These are phyloP conservation scores for Ogataea henricii DNA, from an alignment of 805 yeast genomes.

Conservation along the genomic window DNA sequence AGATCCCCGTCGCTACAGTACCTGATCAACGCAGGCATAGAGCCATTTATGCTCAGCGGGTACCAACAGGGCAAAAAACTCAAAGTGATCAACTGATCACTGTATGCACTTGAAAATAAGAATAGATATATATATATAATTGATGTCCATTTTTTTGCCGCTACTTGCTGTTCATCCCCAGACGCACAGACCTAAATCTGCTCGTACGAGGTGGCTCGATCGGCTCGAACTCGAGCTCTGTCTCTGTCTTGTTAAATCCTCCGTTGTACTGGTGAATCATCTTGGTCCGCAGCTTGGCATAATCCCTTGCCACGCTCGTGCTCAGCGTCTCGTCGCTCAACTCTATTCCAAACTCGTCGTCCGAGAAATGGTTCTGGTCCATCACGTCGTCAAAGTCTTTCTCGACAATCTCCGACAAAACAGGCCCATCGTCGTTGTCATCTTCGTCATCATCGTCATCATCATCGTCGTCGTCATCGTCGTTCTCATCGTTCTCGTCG, in stretches of 20 bases:
- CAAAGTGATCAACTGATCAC: conserved; percentile 21
- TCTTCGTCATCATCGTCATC: conserved; percentile 25
- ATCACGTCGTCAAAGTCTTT: conserved; percentile 36
- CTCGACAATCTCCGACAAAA: conserved; percentile 47
- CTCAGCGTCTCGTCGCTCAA: conserved; percentile 39
- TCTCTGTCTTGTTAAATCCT: conserved; percentile 47
- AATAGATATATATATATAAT: too few relatives aligned
- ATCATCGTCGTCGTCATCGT: conserved; percentile 23
- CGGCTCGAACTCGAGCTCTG: conserved; percentile 64
- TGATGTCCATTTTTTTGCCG: neutral
- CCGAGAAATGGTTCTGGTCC: conserved; percentile 21
- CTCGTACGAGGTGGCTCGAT: conserved; percentile 65
- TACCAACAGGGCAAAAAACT: conserved; percentile 27
- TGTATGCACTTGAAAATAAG: neutral
- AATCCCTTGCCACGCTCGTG: conserved; percentile 55
- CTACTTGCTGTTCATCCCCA: conserved; percentile 21
- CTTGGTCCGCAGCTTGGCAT: conserved; percentile 55
- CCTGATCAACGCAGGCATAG: conserved; percentile 26
- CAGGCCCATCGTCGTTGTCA: conserved; percentile 40
- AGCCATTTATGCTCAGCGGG: conserved; percentile 34
- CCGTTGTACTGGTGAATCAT: conserved; percentile 47
- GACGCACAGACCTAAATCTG: conserved; percentile 63
- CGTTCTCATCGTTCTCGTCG: conserved; percentile 29
- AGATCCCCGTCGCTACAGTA: conserved; percentile 26
- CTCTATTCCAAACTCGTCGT: conserved; percentile 29